Percentiles rank a stretch among this genome's conserved stretches.
phyloP scores from a whole-genome alignment of 2,329 filamentous ascomycete species.

The Exophiala calicioides region DNA sequence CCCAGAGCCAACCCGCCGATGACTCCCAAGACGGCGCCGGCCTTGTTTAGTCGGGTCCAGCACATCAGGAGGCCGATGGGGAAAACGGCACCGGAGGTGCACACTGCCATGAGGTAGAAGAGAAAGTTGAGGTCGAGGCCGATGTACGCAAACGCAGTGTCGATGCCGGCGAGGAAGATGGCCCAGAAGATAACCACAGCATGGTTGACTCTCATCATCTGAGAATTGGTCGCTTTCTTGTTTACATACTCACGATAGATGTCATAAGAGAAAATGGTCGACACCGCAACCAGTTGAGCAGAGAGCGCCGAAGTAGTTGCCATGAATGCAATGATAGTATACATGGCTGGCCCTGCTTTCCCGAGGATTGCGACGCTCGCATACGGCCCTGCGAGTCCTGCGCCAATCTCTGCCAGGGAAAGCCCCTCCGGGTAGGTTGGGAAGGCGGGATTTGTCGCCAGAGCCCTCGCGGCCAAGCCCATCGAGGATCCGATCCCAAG shows the following conservation, averaged over 20 bases:
- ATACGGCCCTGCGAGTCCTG: slow-evolving; percentile 71
- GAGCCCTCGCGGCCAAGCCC: slow-evolving; percentile 46
- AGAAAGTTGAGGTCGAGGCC: slow-evolving; percentile 14
- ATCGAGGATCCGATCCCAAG: slow-evolving; percentile 49
- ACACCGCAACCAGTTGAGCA: slow-evolving; percentile 56
- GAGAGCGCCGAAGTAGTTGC: slow-evolving; percentile 54
- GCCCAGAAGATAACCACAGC: slow-evolving; percentile 11
- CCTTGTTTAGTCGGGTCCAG: slow-evolving; percentile 15
- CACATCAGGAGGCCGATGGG: slow-evolving; percentile 16
- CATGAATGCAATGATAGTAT: slow-evolving; percentile 81
- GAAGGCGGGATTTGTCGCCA: slow-evolving; percentile 44
- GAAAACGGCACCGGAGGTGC: slow-evolving; percentile 13
- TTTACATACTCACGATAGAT: slow-evolving; percentile 53
- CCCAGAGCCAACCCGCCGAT: slow-evolving; percentile 10
- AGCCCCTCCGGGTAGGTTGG: slow-evolving; percentile 38
- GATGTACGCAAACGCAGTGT: slow-evolving; percentile 12
- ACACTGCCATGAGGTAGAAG: slow-evolving; percentile 18
- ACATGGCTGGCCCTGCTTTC: slow-evolving; percentile 74
- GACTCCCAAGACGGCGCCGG: slow-evolving; percentile 8
- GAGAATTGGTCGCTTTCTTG: slow-evolving; percentile 8
- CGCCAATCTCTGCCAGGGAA: slow-evolving; percentile 24
- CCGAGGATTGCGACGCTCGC: slow-evolving; percentile 81
- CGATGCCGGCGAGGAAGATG: slow-evolving; percentile 15
- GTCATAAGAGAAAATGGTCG: slow-evolving; percentile 57
- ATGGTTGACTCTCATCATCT: slow-evolving; percentile 18